Evolutionary conservation across 2,329 filamentous ascomycete species (phyloP), one percentile per base, ranked within the genome.

Genomic region (Alternaria viburni): DNA sequence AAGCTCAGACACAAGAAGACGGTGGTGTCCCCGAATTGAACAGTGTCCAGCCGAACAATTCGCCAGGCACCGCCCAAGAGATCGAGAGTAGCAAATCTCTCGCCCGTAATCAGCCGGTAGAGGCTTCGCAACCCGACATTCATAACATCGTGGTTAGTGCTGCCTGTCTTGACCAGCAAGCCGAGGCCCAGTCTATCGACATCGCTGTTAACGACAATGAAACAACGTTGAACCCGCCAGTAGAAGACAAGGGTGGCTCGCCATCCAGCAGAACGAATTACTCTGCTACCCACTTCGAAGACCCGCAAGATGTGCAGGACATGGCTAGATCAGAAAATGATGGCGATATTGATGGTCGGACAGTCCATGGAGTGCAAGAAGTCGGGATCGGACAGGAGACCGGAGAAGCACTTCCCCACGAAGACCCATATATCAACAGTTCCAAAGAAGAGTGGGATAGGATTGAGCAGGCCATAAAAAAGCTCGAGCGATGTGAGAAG

Each of bases 401-500:
- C n/a, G 36, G 36, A 17, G 36, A 17, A 41, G n/a, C 36, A 41
- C 36, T 41, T 17, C 36, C 36, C 36, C 36, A 41, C 36, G 2
- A 41, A 11, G 36, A 41, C 6, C n/a, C 36, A 5, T 41, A 41
- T 41, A 1, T 3, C n/a, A 41, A 41, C 3, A 17, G 36, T 41
- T 41, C 15, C 36, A 41, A 41, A 41, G 36, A 17, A 17, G 15
- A 41, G 36, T 41, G 36, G 36, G 36, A 41, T 41, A 41, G n/a
- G n/a, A 41, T 41, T 41, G 36, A 41, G 36, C 36, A 41, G 36
- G 36, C 36, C n/a, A 41, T 41, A 0, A 41, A 41, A 0, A 41
- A 41, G n/a, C 36, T 41, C n/a, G 36, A 41, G 36, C 36, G 36
- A 41, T 41, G 36, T 41, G 36, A 41, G 36, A 41, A 41, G 36